Evolutionary conservation across 2,329 filamentous ascomycete species (phyloP).

Genomic region (Hypoxylon sp.): DNA sequence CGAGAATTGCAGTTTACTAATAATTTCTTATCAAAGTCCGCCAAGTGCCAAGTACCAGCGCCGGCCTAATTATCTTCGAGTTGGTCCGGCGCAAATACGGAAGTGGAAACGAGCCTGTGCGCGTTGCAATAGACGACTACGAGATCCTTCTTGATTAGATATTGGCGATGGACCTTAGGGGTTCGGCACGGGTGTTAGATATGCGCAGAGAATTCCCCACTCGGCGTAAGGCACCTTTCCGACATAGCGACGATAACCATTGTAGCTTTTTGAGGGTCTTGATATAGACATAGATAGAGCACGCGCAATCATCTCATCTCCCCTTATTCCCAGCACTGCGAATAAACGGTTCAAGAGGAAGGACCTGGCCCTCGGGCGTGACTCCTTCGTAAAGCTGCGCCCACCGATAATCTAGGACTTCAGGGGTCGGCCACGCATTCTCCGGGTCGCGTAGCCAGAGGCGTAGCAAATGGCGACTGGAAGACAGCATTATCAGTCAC

Average conservation of each 20-base stretch:
- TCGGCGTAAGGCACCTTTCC: constrained; percentile 13
- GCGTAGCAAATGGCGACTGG: constrained; percentile 62
- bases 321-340: constrained; percentile 55
- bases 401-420: constrained; percentile 62
- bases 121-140: constrained; percentile 76
- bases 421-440: constrained; percentile 62
- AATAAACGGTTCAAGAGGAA: constrained; percentile 68
- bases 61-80: constrained; percentile 83
- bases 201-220: constrained; percentile 20
- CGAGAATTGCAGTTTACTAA: constrained; percentile 6
- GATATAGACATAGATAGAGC: constrained; percentile 23
- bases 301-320: constrained; percentile 30
- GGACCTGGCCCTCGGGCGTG: constrained; percentile 63
- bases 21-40: constrained; percentile 56
- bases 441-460: constrained; percentile 65
- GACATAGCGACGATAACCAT: constrained; percentile 10
- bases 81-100: constrained; percentile 80
- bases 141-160: constrained; percentile 72
- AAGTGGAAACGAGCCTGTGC: constrained; percentile 69
- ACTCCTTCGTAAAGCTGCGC: constrained; percentile 66
- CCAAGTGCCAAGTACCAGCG: constrained; percentile 81
- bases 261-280: constrained; percentile 2
- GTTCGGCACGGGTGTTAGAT: constrained; percentile 18
- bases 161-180: background rate
- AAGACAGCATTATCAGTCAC: constrained; percentile 52